A percentile compares a stretch with the other conserved stretches of the same genome.
Conservation (phyloP, 768 basidiomycete genomes). For the Boletellus ananas region DNA sequence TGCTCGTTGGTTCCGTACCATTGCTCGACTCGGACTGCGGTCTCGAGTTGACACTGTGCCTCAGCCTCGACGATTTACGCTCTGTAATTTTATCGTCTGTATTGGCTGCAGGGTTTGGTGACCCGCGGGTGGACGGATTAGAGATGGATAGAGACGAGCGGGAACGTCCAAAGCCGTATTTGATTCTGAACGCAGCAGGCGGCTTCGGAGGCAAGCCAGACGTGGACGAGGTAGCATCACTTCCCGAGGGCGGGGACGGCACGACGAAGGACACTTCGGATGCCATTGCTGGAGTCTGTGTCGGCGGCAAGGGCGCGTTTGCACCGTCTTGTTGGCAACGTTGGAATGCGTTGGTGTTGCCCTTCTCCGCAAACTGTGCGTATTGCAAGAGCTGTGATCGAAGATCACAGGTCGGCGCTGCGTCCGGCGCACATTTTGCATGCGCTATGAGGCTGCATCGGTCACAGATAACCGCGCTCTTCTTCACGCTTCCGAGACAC, state of each 20-base stretch:
- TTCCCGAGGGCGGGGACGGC: slow-evolving; percentile 45
- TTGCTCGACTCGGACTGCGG: slow-evolving; percentile 59
- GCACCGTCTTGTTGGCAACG: slow-evolving; percentile 46
- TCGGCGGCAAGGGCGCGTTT: slow-evolving; percentile 2
- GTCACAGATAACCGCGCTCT: slow-evolving; percentile 82
- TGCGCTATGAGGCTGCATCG: slow-evolving; percentile 90
- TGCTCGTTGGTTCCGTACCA: slow-evolving; percentile 54
- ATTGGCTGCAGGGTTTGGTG: slow-evolving; percentile 25
- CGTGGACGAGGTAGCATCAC: slow-evolving; percentile 40
- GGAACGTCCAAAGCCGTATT: slow-evolving; percentile 62
- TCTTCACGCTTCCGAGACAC: slow-evolving; percentile 76
- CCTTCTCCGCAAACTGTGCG: slow-evolving; percentile 73
- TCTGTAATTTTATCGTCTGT: slow-evolving; percentile 19
- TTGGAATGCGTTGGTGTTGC: slow-evolving; percentile 53
- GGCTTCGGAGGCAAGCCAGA: slow-evolving; percentile 35
- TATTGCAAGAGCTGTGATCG: slow-evolving; percentile 76
- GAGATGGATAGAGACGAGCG: slow-evolving; percentile 52
- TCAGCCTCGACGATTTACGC: slow-evolving; percentile 35
- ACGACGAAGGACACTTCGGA: slow-evolving; percentile 56
- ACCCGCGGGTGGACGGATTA: slow-evolving; percentile 28
- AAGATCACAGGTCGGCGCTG: slow-evolving; percentile 78
- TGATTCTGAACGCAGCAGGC: slow-evolving; percentile 61
- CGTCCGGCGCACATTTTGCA: slow-evolving; percentile 65
- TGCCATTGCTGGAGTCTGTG: slow-evolving; percentile 35
- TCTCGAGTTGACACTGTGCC: slow-evolving; percentile 37